Evolutionary conservation across 257 asterid species (phyloP).

Genomic region (Solanum sitiens): DNA sequence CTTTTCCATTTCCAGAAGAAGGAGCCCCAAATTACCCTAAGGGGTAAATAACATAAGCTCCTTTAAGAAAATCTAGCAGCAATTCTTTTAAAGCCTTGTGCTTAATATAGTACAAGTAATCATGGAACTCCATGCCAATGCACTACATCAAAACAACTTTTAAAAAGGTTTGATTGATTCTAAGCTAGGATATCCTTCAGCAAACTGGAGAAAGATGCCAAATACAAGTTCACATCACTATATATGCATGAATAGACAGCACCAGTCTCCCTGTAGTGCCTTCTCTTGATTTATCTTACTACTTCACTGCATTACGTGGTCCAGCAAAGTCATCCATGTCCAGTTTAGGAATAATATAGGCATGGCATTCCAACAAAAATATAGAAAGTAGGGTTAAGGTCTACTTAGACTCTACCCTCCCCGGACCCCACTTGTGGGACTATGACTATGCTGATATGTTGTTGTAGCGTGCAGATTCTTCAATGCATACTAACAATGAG

Average conservation of each 20-base stretch:
- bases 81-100: neutral
- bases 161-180: neutral
- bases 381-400: neutral
- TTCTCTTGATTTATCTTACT: neutral
- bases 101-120: neutral
- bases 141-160: neutral
- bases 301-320: neutral
- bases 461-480: neutral
- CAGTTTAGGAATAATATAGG: neutral
- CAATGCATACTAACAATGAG: neutral
- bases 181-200: neutral
- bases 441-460: neutral
- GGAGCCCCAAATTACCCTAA: neutral
- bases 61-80: neutral
- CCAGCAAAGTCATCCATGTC: neutral
- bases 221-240: neutral
- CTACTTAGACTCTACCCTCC: neutral
- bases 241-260: neutral
- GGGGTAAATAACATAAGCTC: neutral
- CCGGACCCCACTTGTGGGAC: neutral
- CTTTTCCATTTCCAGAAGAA: neutral
- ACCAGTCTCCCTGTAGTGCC: neutral
- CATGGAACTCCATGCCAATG: neutral
- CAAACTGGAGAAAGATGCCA: neutral
- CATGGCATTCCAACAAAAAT: neutral